Conservation (phyloP, 768 basidiomycete genomes). For the Rhodotorula paludigena region DNA sequence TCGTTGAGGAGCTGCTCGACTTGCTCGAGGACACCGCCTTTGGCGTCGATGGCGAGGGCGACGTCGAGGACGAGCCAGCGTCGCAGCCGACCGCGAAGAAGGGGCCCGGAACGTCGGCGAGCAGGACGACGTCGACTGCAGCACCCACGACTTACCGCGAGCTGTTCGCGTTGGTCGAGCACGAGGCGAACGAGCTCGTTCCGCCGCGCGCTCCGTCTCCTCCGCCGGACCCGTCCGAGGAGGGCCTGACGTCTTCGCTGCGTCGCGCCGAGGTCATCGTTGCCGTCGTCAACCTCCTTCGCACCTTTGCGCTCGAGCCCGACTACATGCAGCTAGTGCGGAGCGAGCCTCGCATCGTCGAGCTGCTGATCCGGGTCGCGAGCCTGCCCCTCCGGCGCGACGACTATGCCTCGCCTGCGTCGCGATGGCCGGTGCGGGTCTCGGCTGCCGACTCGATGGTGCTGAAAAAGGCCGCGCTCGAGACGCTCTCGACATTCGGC, state of each 20-base stretch:
- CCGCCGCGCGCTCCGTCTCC: background rate
- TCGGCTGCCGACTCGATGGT: constrained; percentile 67
- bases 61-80: constrained; percentile 21
- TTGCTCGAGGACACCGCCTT: constrained; percentile 58
- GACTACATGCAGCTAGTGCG: constrained; percentile 69
- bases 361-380: constrained; percentile 58
- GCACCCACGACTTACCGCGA: constrained; percentile 44
- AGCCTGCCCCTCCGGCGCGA: constrained; percentile 21
- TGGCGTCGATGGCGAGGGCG: constrained; percentile 41
- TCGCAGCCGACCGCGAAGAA: too few relatives aligned
- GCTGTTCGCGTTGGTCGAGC: constrained; percentile 21
- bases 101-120: too few relatives aligned
- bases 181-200: constrained; percentile 25
- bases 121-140: background rate
- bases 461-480: constrained; percentile 70
- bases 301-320: constrained; percentile 70
- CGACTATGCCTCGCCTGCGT: background rate
- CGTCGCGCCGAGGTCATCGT: constrained; percentile 58
- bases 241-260: background rate
- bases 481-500: constrained; percentile 63
- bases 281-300: constrained; percentile 69
- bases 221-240: background rate
- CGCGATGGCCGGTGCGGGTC: constrained; percentile 57
- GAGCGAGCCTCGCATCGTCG: constrained; percentile 60
- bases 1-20: constrained; percentile 81